Conservation (phyloP, 1,284 basidiomycete species). For the Cutaneotrichosporon cyanovorans region DNA sequence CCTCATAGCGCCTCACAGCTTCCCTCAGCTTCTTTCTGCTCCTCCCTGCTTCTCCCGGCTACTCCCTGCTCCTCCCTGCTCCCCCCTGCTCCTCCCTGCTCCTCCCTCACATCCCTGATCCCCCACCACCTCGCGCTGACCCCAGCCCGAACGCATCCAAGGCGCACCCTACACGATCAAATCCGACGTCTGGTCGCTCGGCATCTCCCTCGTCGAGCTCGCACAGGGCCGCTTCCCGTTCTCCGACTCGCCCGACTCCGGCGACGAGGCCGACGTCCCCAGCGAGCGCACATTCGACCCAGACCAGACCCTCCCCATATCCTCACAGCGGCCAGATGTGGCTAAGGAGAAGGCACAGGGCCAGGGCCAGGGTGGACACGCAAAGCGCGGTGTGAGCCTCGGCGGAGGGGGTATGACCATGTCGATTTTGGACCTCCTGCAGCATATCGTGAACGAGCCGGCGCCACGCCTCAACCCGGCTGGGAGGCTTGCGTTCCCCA, state of each 20-base stretch:
- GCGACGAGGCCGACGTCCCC: slow-evolving; percentile 54
- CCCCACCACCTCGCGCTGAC: no score
- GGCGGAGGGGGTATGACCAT: slow-evolving; percentile 84
- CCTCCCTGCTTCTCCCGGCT: no score
- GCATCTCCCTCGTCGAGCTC: slow-evolving; percentile 89
- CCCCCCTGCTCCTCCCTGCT: no score
- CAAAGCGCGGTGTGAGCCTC: slow-evolving; percentile 68
- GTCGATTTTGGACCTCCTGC: slow-evolving; percentile 91
- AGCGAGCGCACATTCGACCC: slow-evolving; percentile 48
- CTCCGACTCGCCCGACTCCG: slow-evolving; percentile 60
- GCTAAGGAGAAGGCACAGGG: slow-evolving; percentile 16
- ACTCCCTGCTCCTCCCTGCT: no score
- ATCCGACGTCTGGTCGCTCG: slow-evolving; percentile 95
- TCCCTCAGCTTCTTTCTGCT: no score
- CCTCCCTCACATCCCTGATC: no score
- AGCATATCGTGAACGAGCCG: slow-evolving; percentile 96
- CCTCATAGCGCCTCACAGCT: no score
- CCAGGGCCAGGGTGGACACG: no score
- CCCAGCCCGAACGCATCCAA: slow-evolving; percentile 93
- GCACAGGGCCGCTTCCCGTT: slow-evolving; percentile 91
- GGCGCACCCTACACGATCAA: slow-evolving; percentile 96
- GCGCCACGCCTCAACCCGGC: slow-evolving; percentile 65
- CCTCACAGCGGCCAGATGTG: slow-evolving; percentile 27
- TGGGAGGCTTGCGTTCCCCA: slow-evolving; percentile 50
- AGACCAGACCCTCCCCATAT: slow-evolving; percentile 35